phyloP scores from a whole-genome alignment of 257 asterid species.

The Solanum paucissectum region DNA sequence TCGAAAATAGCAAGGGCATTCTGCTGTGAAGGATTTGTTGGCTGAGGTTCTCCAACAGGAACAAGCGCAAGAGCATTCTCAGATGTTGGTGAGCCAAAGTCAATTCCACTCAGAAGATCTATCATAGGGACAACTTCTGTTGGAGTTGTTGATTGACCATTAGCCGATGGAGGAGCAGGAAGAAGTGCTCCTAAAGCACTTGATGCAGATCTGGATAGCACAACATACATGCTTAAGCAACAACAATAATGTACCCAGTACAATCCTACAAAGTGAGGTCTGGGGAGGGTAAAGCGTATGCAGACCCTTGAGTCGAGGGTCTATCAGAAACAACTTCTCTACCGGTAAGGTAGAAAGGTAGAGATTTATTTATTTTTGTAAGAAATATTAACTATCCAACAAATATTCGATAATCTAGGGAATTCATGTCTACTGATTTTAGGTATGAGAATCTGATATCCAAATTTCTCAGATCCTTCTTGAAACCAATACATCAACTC shows the following conservation, averaged over 20 bases:
- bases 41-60: constrained; percentile 74
- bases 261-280: background rate
- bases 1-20: constrained; percentile 87
- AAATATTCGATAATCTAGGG: background rate
- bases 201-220: constrained; percentile 50
- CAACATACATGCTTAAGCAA: background rate
- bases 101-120: constrained; percentile 97
- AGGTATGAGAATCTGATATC: background rate
- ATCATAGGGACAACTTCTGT: constrained; percentile 41
- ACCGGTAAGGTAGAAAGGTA: background rate
- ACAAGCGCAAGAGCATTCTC: constrained; percentile 66
- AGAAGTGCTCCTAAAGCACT: constrained; percentile 40
- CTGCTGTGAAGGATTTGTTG: constrained; percentile 61
- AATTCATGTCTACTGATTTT: background rate
- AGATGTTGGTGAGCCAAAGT: constrained; percentile 47
- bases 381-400: background rate
- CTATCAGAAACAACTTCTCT: background rate
- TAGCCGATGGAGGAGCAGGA: constrained; percentile 53
- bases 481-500: background rate
- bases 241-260: background rate
- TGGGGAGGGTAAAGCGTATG: background rate
- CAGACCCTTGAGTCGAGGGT: background rate
- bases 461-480: background rate
- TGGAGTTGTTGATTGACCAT: constrained; percentile 42
- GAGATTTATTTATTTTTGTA: background rate